Evolutionary conservation across 177 flowering plant species (phyloP).

Genomic region (Vitis hybrid): DNA sequence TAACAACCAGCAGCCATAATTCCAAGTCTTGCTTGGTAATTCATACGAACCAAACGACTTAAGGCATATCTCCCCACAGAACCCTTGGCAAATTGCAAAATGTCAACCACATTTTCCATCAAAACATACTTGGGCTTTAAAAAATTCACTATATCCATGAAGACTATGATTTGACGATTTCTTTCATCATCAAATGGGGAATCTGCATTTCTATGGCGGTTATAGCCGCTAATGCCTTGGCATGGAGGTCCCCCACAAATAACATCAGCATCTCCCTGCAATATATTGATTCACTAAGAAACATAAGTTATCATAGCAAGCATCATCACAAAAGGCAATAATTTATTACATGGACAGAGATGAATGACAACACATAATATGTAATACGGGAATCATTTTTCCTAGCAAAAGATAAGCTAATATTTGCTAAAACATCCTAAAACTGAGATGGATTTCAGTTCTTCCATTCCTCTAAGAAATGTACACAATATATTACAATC

Average conservation of each 20-base stretch:
- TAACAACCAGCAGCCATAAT: conserved; percentile 72
- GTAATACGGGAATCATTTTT: too few relatives aligned
- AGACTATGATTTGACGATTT: conserved; percentile 58
- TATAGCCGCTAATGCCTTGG: conserved; percentile 68
- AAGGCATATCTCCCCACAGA: conserved; percentile 64
- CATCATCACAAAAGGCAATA: neutral
- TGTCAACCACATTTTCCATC: conserved; percentile 73
- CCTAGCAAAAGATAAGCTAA: too few relatives aligned
- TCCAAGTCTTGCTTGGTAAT: conserved; percentile 71
- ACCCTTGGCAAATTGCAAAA: conserved; percentile 52
- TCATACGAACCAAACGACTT: conserved; percentile 58
- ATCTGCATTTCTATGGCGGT: conserved; percentile 47
- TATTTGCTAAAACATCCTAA: too few relatives aligned
- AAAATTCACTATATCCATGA: conserved; percentile 65
- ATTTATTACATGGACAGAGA: too few relatives aligned
- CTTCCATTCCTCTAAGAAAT: too few relatives aligned
- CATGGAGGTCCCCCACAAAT: conserved; percentile 31
- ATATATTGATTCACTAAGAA: neutral
- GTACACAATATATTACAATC: too few relatives aligned
- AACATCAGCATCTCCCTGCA: conserved; percentile 60
- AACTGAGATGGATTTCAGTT: too few relatives aligned
- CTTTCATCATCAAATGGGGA: conserved; percentile 56
- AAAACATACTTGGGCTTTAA: conserved; percentile 58
- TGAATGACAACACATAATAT: too few relatives aligned
- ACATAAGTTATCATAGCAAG: neutral